A percentile compares a stretch with the other conserved stretches of the same genome.
Evolutionary conservation across 139 green algal species (phyloP).

Genomic region (Chlorella sp.): DNA sequence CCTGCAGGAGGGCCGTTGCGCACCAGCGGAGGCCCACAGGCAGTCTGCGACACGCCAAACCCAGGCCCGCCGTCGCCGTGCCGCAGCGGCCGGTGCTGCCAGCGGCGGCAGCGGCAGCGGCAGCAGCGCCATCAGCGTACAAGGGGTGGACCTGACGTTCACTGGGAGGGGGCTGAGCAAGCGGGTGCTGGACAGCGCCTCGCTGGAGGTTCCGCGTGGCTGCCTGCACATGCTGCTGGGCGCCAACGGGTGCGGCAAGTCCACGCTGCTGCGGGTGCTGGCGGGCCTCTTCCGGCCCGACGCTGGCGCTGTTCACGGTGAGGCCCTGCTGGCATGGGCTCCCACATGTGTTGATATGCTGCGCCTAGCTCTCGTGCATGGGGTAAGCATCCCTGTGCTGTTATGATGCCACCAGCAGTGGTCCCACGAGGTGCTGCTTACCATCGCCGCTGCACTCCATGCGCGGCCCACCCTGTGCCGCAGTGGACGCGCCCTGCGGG

Average conservation of each 20-base stretch:
- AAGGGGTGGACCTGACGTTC: conserved; percentile 27
- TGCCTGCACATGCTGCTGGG: conserved; percentile 94
- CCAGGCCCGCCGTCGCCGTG: too few species aligned
- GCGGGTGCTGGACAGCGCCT: conserved; percentile 21
- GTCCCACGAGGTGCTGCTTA: not conserved
- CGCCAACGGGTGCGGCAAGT: conserved; percentile 91
- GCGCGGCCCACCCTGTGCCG: not conserved
- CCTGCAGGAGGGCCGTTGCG: too few species aligned
- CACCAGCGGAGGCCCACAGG: too few species aligned
- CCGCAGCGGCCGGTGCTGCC: not conserved
- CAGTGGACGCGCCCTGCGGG: conserved; percentile 62
- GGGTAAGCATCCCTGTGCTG: not conserved
- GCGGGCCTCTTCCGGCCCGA: conserved; percentile 78
- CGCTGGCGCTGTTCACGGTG: conserved; percentile 53
- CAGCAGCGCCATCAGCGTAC: conserved; percentile 20
- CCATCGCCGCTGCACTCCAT: not conserved
- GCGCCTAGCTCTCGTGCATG: not conserved
- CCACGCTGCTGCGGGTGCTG: conserved; percentile 84
- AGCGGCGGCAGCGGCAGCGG: not conserved
- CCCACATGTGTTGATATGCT: not conserved
- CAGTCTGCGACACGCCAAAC: too few species aligned
- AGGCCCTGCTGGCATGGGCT: not conserved
- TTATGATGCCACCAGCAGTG: not conserved
- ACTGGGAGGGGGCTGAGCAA: conserved; percentile 13
- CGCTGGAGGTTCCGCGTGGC: conserved; percentile 61